A percentile compares a stretch with the other conserved stretches of the same genome.
Conservation (phyloP, 2,329 filamentous ascomycete species). For the Ramularia endophylla region DNA sequence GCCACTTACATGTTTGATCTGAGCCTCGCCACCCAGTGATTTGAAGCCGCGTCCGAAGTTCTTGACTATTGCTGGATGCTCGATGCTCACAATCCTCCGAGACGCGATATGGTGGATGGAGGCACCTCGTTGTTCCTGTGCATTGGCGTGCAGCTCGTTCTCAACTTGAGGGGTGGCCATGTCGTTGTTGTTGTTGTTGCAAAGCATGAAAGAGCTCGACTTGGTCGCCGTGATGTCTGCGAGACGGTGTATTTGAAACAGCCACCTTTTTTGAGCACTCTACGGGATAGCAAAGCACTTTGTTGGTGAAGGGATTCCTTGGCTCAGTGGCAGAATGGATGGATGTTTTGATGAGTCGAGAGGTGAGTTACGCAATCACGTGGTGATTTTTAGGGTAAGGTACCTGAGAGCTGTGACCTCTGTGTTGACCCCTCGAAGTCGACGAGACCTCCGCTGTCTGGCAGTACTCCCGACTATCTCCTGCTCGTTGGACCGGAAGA, state of each 20-base stretch:
- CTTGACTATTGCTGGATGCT: conserved; percentile 61
- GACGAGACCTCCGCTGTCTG: too few species aligned
- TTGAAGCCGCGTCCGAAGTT: conserved; percentile 59
- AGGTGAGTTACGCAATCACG: too few species aligned
- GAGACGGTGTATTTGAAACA: too few species aligned
- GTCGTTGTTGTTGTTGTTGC: conserved; percentile 3
- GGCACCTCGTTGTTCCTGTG: background rate
- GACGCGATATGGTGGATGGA: conserved; percentile 47
- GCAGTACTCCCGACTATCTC: too few species aligned
- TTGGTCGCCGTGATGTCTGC: too few species aligned
- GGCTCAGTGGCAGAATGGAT: too few species aligned
- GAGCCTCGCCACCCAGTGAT: conserved; percentile 53
- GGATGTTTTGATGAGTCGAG: too few species aligned
- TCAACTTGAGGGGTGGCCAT: conserved; percentile 3
- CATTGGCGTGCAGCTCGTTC: background rate
- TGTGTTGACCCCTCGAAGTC: too few species aligned
- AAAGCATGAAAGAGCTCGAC: background rate
- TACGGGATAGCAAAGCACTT: too few species aligned
- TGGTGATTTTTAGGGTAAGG: background rate
- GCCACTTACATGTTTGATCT: conserved; percentile 47
- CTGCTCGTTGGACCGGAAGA: too few species aligned
- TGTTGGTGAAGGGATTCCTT: too few species aligned
- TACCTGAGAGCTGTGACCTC: background rate
- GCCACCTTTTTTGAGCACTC: too few species aligned
- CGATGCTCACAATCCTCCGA: conserved; percentile 53